These are phyloP conservation scores for Blastobotrys robertii DNA, from an alignment of 805 yeast genomes.

Conservation along the genomic window DNA sequence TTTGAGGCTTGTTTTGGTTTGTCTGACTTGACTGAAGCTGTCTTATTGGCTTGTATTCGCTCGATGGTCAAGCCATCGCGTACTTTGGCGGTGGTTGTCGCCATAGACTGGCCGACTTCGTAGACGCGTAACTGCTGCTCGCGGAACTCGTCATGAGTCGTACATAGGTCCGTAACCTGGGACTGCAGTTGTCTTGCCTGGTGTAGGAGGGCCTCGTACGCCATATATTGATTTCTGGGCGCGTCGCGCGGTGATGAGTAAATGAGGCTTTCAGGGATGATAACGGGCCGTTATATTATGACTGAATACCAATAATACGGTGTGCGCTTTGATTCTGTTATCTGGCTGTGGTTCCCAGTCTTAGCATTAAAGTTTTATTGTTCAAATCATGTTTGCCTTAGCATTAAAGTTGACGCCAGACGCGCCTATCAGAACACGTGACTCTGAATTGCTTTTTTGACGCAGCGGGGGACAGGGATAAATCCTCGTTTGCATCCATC, in stretches of 20 bases:
- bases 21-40: too few species aligned
- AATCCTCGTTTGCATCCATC: too few species aligned
- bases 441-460: too few species aligned
- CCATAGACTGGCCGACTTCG: slow-evolving; percentile 4
- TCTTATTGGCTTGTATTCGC: too few species aligned
- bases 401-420: background rate
- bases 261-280: background rate
- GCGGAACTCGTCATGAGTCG: slow-evolving; percentile 8
- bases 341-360: too few species aligned
- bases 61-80: too few species aligned
- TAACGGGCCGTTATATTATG: background rate
- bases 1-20: too few species aligned
- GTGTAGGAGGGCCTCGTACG: background rate
- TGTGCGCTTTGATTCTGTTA: too few species aligned
- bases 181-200: background rate
- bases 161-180: slow-evolving; percentile 1
- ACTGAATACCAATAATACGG: background rate
- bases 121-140: slow-evolving; percentile 8
- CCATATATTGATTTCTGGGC: background rate
- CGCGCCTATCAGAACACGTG: too few species aligned
- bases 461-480: too few species aligned
- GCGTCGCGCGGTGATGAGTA: background rate
- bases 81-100: too few species aligned
- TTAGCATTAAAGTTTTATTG: too few species aligned
- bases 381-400: background rate